Conservation (phyloP, 2,329 filamentous ascomycete species). For the Penicillium occitanis region DNA sequence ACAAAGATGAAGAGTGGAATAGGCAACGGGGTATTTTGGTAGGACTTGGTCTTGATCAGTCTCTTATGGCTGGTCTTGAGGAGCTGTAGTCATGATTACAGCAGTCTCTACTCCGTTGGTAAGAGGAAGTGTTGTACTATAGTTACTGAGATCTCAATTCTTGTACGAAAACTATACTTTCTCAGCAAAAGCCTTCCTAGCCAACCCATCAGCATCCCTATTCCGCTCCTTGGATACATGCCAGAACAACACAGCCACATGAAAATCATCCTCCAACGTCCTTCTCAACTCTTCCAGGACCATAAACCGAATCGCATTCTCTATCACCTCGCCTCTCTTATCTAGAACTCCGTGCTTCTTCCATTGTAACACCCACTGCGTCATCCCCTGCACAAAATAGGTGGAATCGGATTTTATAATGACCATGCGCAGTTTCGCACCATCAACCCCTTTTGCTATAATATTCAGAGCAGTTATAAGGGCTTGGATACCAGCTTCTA, state of each 20-base stretch:
- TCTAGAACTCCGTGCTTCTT: not conserved
- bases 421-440: not conserved
- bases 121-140: not conserved
- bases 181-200: not conserved
- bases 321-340: not conserved
- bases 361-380: not conserved
- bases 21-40: not conserved
- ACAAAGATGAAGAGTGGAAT: conserved; percentile 9
- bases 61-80: conserved; percentile 2
- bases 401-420: not conserved
- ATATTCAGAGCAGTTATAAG: not conserved
- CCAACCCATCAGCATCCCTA: not conserved
- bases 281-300: not conserved
- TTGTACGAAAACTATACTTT: not conserved
- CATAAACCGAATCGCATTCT: not conserved
- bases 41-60: not conserved
- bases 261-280: not conserved
- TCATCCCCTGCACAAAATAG: not conserved
- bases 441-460: not conserved
- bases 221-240: not conserved
- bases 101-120: not conserved
- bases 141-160: not conserved
- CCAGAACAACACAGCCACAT: not conserved
- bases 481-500: not conserved
- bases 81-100: not conserved